These are phyloP conservation scores for Candida tunisiensis DNA, from an alignment of 1,139 yeast genomes.

Conservation along the genomic window DNA sequence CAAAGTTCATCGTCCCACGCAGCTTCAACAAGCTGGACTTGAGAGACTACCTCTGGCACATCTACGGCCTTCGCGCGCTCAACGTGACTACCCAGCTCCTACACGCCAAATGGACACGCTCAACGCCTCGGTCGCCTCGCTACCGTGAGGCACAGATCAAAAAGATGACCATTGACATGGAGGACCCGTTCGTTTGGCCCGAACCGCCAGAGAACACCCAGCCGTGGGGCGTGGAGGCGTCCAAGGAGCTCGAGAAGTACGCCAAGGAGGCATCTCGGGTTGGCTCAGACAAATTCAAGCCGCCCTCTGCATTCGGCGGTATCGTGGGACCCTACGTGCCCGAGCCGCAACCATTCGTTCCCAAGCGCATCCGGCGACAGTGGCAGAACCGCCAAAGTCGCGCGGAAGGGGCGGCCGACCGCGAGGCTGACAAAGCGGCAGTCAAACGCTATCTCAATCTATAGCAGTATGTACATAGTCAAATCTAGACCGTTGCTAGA, in stretches of 20 bases:
- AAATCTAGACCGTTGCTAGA: background rate
- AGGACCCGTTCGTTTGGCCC: conserved; percentile 91
- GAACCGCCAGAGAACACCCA: conserved; percentile 28
- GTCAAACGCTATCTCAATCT: conserved; percentile 8
- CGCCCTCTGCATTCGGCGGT: conserved; percentile 68
- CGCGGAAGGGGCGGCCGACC: conserved; percentile 4
- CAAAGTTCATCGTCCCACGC: conserved; percentile 83
- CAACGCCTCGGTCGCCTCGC: conserved; percentile 47
- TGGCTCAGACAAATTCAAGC: conserved; percentile 25
- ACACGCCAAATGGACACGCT: conserved; percentile 53
- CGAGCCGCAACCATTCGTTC: conserved; percentile 52
- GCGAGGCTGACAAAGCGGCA: conserved; percentile 8
- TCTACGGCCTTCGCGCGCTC: conserved; percentile 77
- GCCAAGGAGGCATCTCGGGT: conserved; percentile 15
- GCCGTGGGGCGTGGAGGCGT: conserved; percentile 17
- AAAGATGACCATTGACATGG: conserved; percentile 92
- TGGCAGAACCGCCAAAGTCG: conserved; percentile 16
- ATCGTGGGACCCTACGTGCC: conserved; percentile 53
- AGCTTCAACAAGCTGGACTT: conserved; percentile 81
- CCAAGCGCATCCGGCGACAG: conserved; percentile 30
- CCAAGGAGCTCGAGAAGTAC: conserved; percentile 13
- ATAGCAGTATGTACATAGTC: conserved; percentile 1
- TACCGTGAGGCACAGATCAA: conserved; percentile 69
- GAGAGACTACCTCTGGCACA: conserved; percentile 76
- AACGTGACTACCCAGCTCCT: conserved; percentile 74